phyloP scores from a whole-genome alignment of 225 moss, liverwort and hornwort species.

The Pseudoscleropodium purum region DNA sequence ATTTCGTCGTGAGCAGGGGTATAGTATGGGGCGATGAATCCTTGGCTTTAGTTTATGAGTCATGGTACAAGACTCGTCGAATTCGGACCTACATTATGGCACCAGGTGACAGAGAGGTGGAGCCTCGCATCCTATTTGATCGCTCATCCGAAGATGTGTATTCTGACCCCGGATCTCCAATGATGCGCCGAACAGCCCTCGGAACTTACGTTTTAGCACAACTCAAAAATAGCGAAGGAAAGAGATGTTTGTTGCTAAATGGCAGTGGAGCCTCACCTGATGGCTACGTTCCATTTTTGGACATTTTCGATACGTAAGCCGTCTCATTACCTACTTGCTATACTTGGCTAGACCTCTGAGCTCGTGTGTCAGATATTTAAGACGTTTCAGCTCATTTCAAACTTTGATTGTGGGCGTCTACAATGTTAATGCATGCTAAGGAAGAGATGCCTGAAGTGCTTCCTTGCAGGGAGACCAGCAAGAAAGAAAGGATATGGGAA shows the following conservation, averaged over 20 bases:
- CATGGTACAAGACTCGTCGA: conserved; percentile 89
- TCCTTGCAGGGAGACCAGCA: conserved; percentile 49
- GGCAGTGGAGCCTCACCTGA: conserved; percentile 89
- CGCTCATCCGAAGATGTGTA: conserved; percentile 95
- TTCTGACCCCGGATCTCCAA: conserved; percentile 88
- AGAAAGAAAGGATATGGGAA: conserved; percentile 76
- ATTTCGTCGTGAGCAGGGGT: conserved; percentile 61
- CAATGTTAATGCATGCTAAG: not conserved
- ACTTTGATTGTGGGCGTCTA: not conserved
- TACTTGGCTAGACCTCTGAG: not conserved
- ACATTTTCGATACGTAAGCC: conserved; percentile 73
- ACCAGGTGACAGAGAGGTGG: conserved; percentile 48
- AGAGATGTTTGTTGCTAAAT: conserved; percentile 63
- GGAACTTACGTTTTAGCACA: conserved; percentile 86
- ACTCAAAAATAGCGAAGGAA: conserved; percentile 41
- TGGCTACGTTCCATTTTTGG: conserved; percentile 88
- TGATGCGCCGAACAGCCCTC: conserved; percentile 66
- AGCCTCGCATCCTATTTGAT: conserved; percentile 63
- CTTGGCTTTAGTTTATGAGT: conserved; percentile 85
- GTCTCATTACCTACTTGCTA: not conserved
- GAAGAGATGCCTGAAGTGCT: not conserved
- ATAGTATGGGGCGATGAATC: conserved; percentile 87
- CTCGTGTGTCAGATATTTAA: not conserved
- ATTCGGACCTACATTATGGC: conserved; percentile 74
- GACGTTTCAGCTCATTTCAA: not conserved